Evolutionary conservation across 2,329 filamentous ascomycete species (phyloP), one percentile per base, ranked within the genome.

Genomic region (Colletotrichum lentis): DNA sequence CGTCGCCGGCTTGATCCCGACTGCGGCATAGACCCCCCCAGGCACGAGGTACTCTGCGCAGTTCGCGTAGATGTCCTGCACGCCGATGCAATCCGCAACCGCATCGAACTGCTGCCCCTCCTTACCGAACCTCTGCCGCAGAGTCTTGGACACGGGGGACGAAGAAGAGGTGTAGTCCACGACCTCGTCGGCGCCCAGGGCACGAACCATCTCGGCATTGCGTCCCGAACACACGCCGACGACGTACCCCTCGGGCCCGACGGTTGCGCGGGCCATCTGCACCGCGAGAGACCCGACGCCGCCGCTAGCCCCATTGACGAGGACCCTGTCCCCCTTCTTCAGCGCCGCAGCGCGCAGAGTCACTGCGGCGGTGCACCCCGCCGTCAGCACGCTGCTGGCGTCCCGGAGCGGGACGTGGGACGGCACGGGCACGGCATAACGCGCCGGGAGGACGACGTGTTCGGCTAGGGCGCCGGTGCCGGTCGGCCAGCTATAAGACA

Each of bases 221-320:
- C 71, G 76, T 2, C 75, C 79, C 1, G 83, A 85, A 73, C 84
- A 86, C 12, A 85, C 79, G 0, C 75, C 84, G 1, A 80, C 80
- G 1, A 87, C 79, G 56, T 76, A 73, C 3, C 82, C 84, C 0
- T 76, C 73, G 59, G 76, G 69, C 47, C 81, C 77, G 69, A 83
- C 77, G 71, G 75, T 69, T n/a, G 71, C 74, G 16, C 76, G 76
- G 52, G 73, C 76, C 76, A 84, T 79, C 74, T 86, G 84, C 54
- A 84, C 74, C 1, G 79, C 75, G 57, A 85, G 71, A 22, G 78
- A 78, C 14, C 84, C 84, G 6, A 86, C 81, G 14, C 83, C 84
- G 0, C 84, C 84, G 70, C 83, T 84, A 22, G 82, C 84, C 3
- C 82, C 84, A 69, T 85, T 84, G 4, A 86, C 75, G 54, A 86